Base-by-base conservation (phyloP, 306 rosid genomes). In the Rosa chinensis region DNA sequence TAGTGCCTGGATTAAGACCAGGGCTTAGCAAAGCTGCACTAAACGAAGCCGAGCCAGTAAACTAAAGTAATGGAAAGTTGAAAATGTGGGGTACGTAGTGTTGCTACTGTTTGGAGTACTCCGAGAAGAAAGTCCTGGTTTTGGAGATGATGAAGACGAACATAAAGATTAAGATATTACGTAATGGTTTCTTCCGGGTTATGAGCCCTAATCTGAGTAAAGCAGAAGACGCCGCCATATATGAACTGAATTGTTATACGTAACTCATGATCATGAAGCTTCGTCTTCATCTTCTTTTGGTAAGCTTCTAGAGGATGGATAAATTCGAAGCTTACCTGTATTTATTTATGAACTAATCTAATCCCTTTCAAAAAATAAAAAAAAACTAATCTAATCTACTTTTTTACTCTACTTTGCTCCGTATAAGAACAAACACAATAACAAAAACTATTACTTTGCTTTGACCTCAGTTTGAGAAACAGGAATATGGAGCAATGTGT, bases 161-260 rank as follows among this genome's bases (percentile, higher is more conserved):
- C 42, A 23, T 25, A 9, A 11, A 61, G 66, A 61, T 23, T 25
- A 25, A 61, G 17, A 23, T 11, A 23, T 61, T 61, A 61, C 39
- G 66, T 23, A 56, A 10, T 35, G 32, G 45, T 23, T 66, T 49
- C 50, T 17, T 40, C 77, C 43, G 21, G 48, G 6, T 39, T 2
- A 7, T 44, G 66, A 56, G 63, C 63, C 63, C 5, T n/a, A 56
- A 56, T n/a, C 12, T 56, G 14, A 56, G 55, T 67, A 76, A 78
- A 70, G 73, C 78, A 78, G 16, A 53, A 76, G 75, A 63, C 53
- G 86, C 84, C 86, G 55, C 75, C 78, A 76, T 39, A 61, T 7
- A 42, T 61, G 77, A 59, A 50, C 43, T 23, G 6, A 14, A 0
- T 10, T 6, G 0, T 39, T 3, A 59, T 79, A 61, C 78, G 78